These are phyloP conservation scores for Pseudogymnoascus sp. DNA, from an alignment of 2,329 filamentous ascomycete genomes.

Conservation along the genomic window DNA sequence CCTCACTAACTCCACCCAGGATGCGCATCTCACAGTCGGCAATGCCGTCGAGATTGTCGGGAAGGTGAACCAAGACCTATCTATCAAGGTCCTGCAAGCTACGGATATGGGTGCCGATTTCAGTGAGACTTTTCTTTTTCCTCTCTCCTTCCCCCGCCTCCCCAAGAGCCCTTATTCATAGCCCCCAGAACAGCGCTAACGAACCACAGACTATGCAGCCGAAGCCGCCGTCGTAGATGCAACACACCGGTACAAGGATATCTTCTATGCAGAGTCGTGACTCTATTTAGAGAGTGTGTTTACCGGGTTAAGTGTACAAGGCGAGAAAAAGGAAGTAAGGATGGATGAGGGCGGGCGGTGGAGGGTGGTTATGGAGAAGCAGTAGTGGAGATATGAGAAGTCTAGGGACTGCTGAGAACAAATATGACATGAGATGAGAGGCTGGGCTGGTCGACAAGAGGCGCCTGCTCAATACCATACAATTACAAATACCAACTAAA, in stretches of 20 bases:
- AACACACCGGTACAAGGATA: constrained; percentile 69
- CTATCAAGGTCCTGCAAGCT: constrained; percentile 60
- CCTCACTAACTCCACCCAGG: constrained; percentile 37
- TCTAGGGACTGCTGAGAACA: background rate
- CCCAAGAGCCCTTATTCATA: background rate
- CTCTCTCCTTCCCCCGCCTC: constrained; percentile 9
- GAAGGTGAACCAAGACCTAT: constrained; percentile 66
- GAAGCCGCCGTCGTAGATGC: constrained; percentile 75
- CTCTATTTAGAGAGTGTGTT: constrained; percentile 17
- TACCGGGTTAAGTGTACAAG: background rate
- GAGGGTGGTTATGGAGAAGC: constrained; percentile 27
- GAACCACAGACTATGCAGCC: constrained; percentile 59
- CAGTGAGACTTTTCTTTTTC: constrained; percentile 9
- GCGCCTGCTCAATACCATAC: background rate
- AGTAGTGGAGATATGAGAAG: background rate
- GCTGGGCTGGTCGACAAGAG: background rate
- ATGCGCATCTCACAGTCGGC: constrained; percentile 58
- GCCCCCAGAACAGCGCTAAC: constrained; percentile 1
- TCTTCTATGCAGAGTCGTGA: constrained; percentile 56
- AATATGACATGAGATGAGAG: background rate
- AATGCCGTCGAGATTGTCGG: constrained; percentile 71
- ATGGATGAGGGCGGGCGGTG: constrained; percentile 34
- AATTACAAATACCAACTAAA: background rate
- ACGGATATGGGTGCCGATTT: constrained; percentile 52
- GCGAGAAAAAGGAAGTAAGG: background rate